Base-by-base conservation (phyloP, 768 basidiomycete species). In the Naematelia aurantialba region DNA sequence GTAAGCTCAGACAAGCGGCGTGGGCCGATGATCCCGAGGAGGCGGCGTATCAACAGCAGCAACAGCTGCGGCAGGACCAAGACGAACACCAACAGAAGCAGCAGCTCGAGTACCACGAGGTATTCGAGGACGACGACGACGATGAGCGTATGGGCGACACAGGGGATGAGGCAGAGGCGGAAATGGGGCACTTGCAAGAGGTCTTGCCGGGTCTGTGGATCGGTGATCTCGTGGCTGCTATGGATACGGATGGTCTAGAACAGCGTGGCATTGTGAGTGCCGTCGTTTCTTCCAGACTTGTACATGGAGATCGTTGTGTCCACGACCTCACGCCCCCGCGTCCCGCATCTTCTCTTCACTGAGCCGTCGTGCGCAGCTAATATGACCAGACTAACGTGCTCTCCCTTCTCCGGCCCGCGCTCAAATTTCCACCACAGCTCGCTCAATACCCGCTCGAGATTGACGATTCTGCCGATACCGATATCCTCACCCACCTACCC, bases 161-260 rank as follows among this genome's bases (percentile, higher is more conserved):
- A 21, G 88, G 87, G 11, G 85, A 87, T 66, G 84, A 85, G 42
- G 85, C 84, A 24, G 89, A 91, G 63, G 55, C 90, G 29, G 90
- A 93, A 74, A 62, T 78, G 13, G 89, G 90, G 67, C 89, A 91
- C 69, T 89, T 93, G 87, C 84, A 93, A 78, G 83, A 91, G 77
- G 81, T 94, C 30, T 81, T 88, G 14, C 84, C 84, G 27, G 83
- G 85, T 3, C 78, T 96, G 1, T 94, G 91, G 91, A 83, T 96
- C 22, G 91, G 91, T 5, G 84, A 89, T 78, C 77, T 92, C 5
- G 78, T 80, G 5, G 88, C 86, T 63, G 88, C 89, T 0, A 80
- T 82, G 55, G 80, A 92, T 62, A 81, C 80, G 0, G 80, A 83
- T 45, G 79, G 77, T 2, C 82, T 94, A 60, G 84, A 83, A 70